phyloP scores from a whole-genome alignment of 2,329 filamentous ascomycete genomes.

The Colletotrichum tanaceti region DNA sequence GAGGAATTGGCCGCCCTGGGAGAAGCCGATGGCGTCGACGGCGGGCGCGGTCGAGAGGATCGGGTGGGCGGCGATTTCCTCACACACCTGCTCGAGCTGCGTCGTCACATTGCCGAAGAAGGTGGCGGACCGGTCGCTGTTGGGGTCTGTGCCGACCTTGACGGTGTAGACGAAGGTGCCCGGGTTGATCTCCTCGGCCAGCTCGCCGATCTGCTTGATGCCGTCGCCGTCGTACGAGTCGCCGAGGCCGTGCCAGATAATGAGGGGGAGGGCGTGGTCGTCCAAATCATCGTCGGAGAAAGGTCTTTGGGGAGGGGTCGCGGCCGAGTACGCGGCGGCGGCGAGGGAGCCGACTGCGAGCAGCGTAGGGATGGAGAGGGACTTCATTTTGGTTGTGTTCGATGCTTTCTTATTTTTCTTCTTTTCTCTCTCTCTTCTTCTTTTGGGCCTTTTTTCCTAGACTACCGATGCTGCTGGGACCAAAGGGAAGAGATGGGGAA shows the following conservation, averaged over 20 bases:
- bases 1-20: constrained; percentile 96
- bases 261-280: constrained; percentile 82
- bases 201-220: constrained; percentile 74
- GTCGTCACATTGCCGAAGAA: constrained; percentile 91
- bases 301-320: constrained; percentile 23
- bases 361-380: constrained; percentile 49
- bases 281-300: constrained; percentile 53
- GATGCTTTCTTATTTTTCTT: not conserved
- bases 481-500: not conserved
- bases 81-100: constrained; percentile 82
- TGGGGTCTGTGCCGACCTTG: constrained; percentile 73
- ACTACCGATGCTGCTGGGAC: constrained; percentile 1
- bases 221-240: constrained; percentile 83
- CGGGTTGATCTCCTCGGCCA: constrained; percentile 79
- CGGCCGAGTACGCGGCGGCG: constrained; percentile 41
- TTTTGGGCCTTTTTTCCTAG: not conserved
- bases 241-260: constrained; percentile 91
- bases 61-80: constrained; percentile 77
- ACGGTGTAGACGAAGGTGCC: constrained; percentile 88
- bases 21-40: constrained; percentile 93
- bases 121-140: constrained; percentile 80
- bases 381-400: constrained; percentile 45
- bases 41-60: constrained; percentile 85
- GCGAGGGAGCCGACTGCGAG: constrained; percentile 46
- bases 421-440: not conserved